A percentile compares a stretch with the other conserved stretches of the same genome.
Conservation (phyloP, 148 eudicot genomes). For the Rhododendron mucronatum region DNA sequence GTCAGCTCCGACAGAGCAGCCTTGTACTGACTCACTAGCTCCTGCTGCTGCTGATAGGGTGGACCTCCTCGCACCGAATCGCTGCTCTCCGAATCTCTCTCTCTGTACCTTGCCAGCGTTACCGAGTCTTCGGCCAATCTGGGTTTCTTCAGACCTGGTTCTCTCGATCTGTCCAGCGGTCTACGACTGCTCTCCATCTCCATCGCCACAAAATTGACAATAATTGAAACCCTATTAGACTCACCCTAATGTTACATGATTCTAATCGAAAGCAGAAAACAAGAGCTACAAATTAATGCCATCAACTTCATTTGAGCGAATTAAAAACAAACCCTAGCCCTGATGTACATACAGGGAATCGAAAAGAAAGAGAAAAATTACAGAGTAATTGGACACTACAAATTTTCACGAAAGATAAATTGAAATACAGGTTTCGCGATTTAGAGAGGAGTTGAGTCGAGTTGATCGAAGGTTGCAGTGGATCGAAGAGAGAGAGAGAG, state of each 20-base stretch:
- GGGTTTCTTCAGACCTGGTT: constrained; percentile 56
- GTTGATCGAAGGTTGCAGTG: not conserved
- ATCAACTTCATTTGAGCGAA: not conserved
- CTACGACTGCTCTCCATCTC: constrained; percentile 81
- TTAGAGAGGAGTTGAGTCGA: not conserved
- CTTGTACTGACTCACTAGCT: constrained; percentile 81
- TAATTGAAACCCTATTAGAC: constrained; percentile 5
- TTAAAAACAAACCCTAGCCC: not conserved
- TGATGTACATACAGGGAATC: not conserved
- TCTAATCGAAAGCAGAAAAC: not conserved
- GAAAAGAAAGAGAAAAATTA: not conserved
- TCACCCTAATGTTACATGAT: constrained; percentile 26
- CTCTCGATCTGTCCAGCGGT: constrained; percentile 64
- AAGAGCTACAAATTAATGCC: not conserved
- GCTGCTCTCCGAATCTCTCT: constrained; percentile 32
- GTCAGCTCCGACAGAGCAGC: constrained; percentile 83
- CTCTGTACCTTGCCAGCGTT: not conserved
- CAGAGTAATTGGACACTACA: not conserved
- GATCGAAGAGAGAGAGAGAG: not conserved
- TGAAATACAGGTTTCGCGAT: not conserved
- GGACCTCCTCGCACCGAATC: constrained; percentile 49
- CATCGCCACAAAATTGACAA: constrained; percentile 18
- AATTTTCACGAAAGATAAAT: not conserved
- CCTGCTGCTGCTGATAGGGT: constrained; percentile 23
- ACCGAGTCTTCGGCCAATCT: constrained; percentile 46